Conservation (phyloP, 2,329 filamentous ascomycete genomes). For the Diplocarpon mali region DNA sequence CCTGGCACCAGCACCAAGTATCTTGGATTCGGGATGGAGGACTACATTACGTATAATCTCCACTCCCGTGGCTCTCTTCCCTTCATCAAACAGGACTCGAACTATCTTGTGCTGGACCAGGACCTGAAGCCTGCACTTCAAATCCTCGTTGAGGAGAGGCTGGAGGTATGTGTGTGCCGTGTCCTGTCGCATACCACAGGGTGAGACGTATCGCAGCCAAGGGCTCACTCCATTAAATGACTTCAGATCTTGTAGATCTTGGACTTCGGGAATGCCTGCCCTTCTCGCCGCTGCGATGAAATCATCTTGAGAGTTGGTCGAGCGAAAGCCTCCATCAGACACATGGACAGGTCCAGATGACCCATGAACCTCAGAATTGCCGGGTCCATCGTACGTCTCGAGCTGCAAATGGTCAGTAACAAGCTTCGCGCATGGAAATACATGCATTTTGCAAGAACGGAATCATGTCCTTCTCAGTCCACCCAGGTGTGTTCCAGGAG, state of each 20-base stretch:
- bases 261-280: conserved; percentile 37
- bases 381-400: conserved; percentile 37
- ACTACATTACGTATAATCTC: background rate
- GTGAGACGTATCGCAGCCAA: conserved; percentile 34
- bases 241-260: conserved; percentile 40
- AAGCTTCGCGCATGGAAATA: too few species aligned
- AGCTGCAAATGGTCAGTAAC: conserved; percentile 27
- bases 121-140: conserved; percentile 45
- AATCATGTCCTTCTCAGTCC: background rate
- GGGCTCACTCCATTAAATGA: conserved; percentile 26
- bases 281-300: conserved; percentile 37
- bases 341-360: conserved; percentile 41
- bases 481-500: conserved; percentile 1
- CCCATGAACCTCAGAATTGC: conserved; percentile 33
- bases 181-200: conserved; percentile 42
- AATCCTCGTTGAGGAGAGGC: conserved; percentile 33
- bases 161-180: conserved; percentile 41
- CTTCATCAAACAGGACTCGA: conserved; percentile 35
- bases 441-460: conserved; percentile 1
- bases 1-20: too few species aligned
- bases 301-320: conserved; percentile 29
- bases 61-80: background rate
- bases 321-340: conserved; percentile 34
- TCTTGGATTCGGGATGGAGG: background rate
- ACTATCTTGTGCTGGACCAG: conserved; percentile 42